A percentile compares a stretch with the other conserved stretches of the same genome.
phyloP scores from a whole-genome alignment of 257 asterid species.

The Nicotiana obtusifolia region DNA sequence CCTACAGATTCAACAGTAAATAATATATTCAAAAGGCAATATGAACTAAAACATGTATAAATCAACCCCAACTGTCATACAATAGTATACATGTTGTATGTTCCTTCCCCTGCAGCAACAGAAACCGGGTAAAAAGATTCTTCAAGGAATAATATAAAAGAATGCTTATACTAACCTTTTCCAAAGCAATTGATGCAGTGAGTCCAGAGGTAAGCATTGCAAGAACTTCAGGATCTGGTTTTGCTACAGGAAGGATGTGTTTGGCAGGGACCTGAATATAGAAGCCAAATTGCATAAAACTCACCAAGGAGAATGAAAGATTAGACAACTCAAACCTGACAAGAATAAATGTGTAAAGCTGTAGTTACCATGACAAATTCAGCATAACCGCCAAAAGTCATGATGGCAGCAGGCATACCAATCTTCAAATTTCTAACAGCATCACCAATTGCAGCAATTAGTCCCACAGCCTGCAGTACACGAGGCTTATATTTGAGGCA shows the following conservation, averaged over 20 bases:
- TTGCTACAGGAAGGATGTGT: constrained; percentile 88
- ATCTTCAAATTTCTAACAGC: constrained; percentile 71
- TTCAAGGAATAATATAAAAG: background rate
- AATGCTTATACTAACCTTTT: constrained; percentile 50
- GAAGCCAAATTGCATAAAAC: constrained; percentile 13
- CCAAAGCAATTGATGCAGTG: constrained; percentile 91
- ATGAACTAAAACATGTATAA: background rate
- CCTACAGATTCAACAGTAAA: constrained; percentile 29
- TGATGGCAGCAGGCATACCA: constrained; percentile 93
- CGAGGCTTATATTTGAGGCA: constrained; percentile 4
- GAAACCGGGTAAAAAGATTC: background rate
- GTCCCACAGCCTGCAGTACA: constrained; percentile 79
- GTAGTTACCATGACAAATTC: constrained; percentile 62
- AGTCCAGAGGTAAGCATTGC: constrained; percentile 99
- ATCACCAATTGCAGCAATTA: constrained; percentile 88
- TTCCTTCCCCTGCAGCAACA: background rate
- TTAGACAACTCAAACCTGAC: background rate
- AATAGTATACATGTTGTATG: background rate
- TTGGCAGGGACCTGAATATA: constrained; percentile 57
- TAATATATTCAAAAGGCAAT: background rate
- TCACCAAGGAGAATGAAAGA: background rate
- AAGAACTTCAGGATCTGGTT: constrained; percentile 93
- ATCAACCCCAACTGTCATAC: background rate
- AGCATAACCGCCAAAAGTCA: constrained; percentile 88
- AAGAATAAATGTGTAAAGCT: background rate